A percentile compares a stretch with the other conserved stretches of the same genome.
Conservation (phyloP, 1,139 yeast species). For the Zygosaccharomyces pseudobailii region DNA sequence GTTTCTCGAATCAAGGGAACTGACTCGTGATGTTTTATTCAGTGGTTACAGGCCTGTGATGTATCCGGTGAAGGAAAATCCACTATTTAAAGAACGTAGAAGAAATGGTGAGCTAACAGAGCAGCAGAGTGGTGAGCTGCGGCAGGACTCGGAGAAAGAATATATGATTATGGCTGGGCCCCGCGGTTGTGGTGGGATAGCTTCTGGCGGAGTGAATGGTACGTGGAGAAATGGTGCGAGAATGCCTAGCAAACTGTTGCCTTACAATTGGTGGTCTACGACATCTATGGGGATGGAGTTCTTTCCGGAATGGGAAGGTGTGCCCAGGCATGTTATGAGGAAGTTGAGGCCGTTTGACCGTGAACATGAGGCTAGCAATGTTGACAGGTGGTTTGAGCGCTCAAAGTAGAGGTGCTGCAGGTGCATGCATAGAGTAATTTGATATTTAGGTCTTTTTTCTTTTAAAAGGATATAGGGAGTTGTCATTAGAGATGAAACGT, state of each 20-base stretch:
- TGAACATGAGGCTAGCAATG: background rate
- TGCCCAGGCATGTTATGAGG: conserved; percentile 25
- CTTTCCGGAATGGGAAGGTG: conserved; percentile 31
- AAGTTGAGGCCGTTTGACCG: conserved; percentile 27
- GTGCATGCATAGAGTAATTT: background rate
- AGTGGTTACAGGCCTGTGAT: conserved; percentile 33
- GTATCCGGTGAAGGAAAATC: conserved; percentile 33
- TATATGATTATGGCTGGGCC: conserved; percentile 19
- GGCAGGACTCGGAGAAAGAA: background rate
- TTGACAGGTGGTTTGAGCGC: background rate
- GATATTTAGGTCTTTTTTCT: background rate
- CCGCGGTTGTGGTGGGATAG: conserved; percentile 27
- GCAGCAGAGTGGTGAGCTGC: background rate
- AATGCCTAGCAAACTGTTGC: conserved; percentile 22
- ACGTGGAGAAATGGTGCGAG: conserved; percentile 28
- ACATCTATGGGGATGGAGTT: conserved; percentile 31
- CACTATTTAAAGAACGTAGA: conserved; percentile 21
- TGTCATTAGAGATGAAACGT: background rate
- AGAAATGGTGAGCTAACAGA: conserved; percentile 7
- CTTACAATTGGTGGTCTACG: conserved; percentile 27
- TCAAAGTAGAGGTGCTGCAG: background rate
- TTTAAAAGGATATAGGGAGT: background rate
- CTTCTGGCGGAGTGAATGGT: conserved; percentile 30
- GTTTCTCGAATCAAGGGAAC: conserved; percentile 25
- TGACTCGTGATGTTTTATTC: conserved; percentile 29